Evolutionary conservation across 805 yeast species (phyloP).

Genomic region (Metschnikowia kofuensis): DNA sequence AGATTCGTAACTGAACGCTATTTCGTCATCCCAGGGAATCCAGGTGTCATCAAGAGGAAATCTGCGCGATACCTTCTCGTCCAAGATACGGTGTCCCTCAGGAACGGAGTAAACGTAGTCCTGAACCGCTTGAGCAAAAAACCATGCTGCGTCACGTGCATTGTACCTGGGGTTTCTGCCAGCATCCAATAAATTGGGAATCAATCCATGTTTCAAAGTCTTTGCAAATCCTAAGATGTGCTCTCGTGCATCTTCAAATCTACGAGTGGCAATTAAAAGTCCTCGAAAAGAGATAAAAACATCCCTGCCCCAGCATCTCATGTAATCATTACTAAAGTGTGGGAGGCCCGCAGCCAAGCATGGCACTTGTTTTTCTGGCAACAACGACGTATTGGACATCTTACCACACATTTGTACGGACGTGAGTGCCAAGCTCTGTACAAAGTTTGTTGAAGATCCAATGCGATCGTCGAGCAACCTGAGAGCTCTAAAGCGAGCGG

Average conservation of each 20-base stretch:
- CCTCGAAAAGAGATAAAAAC: constrained; percentile 89
- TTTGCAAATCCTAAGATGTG: constrained; percentile 87
- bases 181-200: constrained; percentile 89
- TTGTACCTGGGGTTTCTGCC: constrained; percentile 93
- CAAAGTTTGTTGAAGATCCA: constrained; percentile 64
- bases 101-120: constrained; percentile 73
- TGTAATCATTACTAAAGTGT: constrained; percentile 83
- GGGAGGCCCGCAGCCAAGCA: constrained; percentile 96
- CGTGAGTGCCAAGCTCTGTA: constrained; percentile 74
- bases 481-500: constrained; percentile 68
- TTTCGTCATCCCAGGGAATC: constrained; percentile 62
- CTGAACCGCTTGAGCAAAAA: constrained; percentile 83
- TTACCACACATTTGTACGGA: constrained; percentile 84
- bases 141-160: constrained; percentile 98
- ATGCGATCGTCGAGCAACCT: constrained; percentile 50
- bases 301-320: constrained; percentile 99
- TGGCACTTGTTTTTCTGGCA: constrained; percentile 60
- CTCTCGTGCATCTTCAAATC: constrained; percentile 71
- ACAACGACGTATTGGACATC: constrained; percentile 70
- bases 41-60: constrained; percentile 87
- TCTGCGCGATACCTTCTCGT: constrained; percentile 73
- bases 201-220: constrained; percentile 90
- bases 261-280: constrained; percentile 68
- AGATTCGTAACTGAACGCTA: constrained; percentile 71
- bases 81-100: constrained; percentile 60